Evolutionary conservation across 768 basidiomycete genomes (phyloP).

Genomic region (Piloderma croceum): DNA sequence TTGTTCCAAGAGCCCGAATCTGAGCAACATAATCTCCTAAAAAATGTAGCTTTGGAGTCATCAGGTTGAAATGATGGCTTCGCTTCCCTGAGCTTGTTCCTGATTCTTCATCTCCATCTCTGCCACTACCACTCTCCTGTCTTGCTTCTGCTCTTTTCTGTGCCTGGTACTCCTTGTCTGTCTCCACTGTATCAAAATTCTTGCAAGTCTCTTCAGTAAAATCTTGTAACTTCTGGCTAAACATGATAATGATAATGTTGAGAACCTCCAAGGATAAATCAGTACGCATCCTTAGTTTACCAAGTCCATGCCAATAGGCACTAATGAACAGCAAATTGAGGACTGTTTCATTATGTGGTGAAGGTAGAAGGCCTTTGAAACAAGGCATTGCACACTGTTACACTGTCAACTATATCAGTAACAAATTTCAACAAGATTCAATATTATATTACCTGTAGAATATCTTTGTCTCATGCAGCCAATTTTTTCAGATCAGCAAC

Average conservation of each 20-base stretch:
- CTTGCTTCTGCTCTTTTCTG: conserved; percentile 14
- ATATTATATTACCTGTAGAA: conserved; percentile 31
- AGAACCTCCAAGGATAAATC: conserved; percentile 1
- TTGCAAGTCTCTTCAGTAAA: conserved; percentile 19
- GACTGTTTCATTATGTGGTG: conserved; percentile 17
- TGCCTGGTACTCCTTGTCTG: conserved; percentile 34
- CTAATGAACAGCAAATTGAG: conserved; percentile 13
- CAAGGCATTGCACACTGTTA: conserved; percentile 31
- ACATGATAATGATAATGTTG: background rate
- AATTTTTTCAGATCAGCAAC: conserved; percentile 28
- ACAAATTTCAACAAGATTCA: no score
- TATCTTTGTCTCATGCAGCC: conserved; percentile 34
- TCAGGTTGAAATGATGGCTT: conserved; percentile 3
- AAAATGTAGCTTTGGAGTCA: conserved; percentile 7
- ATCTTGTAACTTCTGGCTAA: conserved; percentile 14
- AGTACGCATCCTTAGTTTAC: conserved; percentile 4
- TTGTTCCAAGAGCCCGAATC: conserved; percentile 7
- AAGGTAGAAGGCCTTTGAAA: conserved; percentile 27
- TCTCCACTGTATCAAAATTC: conserved; percentile 20
- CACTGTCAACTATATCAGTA: background rate
- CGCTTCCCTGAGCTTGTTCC: background rate
- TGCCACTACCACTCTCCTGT: background rate
- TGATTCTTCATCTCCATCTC: background rate
- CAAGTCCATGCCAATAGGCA: conserved; percentile 13
- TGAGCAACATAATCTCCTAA: conserved; percentile 4